A percentile compares a stretch with the other conserved stretches of the same genome.
These are phyloP conservation scores for Pichia sp. DNA, from an alignment of 1,139 yeast species.

Conservation along the genomic window DNA sequence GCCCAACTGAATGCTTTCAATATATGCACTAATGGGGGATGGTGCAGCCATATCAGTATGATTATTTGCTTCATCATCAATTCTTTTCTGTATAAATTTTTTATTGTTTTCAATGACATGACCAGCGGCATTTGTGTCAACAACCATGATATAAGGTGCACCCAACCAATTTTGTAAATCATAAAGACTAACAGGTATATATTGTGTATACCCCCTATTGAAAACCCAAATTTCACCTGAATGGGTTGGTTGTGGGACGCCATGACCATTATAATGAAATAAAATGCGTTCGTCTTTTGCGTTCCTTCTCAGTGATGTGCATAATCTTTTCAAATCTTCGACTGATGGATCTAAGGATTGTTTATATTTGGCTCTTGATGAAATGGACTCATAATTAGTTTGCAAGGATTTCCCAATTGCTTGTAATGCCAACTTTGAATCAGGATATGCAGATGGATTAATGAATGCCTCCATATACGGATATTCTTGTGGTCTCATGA, in stretches of 20 bases:
- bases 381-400: slow-evolving; percentile 80
- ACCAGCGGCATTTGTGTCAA: slow-evolving; percentile 94
- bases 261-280: slow-evolving; percentile 97
- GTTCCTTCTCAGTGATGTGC: slow-evolving; percentile 79
- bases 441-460: slow-evolving; percentile 79
- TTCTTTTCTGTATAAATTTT: slow-evolving; percentile 83
- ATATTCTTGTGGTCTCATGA: slow-evolving; percentile 88
- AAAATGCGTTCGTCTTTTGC: slow-evolving; percentile 88
- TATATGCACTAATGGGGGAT: slow-evolving; percentile 57
- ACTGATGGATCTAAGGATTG: slow-evolving; percentile 92
- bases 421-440: slow-evolving; percentile 87
- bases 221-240: slow-evolving; percentile 99
- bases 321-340: slow-evolving; percentile 89
- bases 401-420: slow-evolving; percentile 86
- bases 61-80: slow-evolving; percentile 78
- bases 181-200: slow-evolving; percentile 88
- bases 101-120: slow-evolving; percentile 87
- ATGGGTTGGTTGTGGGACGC: slow-evolving; percentile 96
- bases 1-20: slow-evolving; percentile 89
- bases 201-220: slow-evolving; percentile 93
- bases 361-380: slow-evolving; percentile 83
- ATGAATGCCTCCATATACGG: slow-evolving; percentile 93
- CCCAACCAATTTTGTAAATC: slow-evolving; percentile 98
- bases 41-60: slow-evolving; percentile 48
- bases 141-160: slow-evolving; percentile 93